phyloP scores from a whole-genome alignment of 148 eudicot species.

The Rhododendron vialii region DNA sequence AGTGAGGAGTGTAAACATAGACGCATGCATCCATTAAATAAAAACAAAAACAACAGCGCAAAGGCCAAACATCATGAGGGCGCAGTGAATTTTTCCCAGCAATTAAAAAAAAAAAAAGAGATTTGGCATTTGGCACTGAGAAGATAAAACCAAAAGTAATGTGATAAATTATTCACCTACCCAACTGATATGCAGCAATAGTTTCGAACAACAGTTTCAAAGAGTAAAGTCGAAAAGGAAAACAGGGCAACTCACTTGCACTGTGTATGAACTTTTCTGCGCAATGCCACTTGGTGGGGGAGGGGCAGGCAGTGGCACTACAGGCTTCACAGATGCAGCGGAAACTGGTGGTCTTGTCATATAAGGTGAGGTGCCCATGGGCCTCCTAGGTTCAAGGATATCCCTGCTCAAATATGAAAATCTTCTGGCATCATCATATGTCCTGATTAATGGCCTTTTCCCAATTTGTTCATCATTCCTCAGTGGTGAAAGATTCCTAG shows the following conservation, averaged over 20 bases:
- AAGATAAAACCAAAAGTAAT: not conserved
- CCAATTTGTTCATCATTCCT: slow-evolving; percentile 45
- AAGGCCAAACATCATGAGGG: not conserved
- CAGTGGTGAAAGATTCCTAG: slow-evolving; percentile 50
- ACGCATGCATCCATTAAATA: not conserved
- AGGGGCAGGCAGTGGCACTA: slow-evolving; percentile 31
- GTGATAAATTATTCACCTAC: not conserved
- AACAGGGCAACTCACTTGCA: slow-evolving; percentile 29
- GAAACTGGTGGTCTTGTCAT: slow-evolving; percentile 41
- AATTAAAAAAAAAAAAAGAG: not conserved
- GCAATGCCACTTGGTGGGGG: slow-evolving; percentile 31
- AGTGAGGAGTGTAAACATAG: not conserved
- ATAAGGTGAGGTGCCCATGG: slow-evolving; percentile 39
- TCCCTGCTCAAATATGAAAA: slow-evolving; percentile 38
- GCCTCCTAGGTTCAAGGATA: slow-evolving; percentile 43
- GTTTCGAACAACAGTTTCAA: not conserved
- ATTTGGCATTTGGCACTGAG: not conserved
- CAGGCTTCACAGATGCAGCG: slow-evolving; percentile 36
- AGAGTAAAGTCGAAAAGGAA: not conserved
- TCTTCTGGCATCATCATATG: slow-evolving; percentile 55
- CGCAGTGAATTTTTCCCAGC: not conserved
- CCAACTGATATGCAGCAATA: not conserved
- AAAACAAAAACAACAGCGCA: not conserved
- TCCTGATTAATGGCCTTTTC: slow-evolving; percentile 42
- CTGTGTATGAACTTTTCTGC: slow-evolving; percentile 49